Conservation (phyloP, 176 grass and related monocot species). For the Phyllostachys edulis region DNA sequence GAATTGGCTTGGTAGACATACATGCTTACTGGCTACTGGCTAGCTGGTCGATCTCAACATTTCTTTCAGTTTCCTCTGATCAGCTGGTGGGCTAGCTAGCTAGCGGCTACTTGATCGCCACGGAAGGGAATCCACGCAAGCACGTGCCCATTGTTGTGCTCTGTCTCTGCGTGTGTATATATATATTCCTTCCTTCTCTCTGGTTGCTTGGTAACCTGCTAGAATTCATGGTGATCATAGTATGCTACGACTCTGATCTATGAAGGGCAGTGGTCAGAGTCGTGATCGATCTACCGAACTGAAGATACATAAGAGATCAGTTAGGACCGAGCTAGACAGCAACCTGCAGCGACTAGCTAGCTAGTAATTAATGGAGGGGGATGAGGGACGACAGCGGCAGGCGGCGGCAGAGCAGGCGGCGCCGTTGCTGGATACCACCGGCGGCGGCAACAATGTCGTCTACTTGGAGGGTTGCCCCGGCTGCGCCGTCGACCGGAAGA, state of each 20-base stretch:
- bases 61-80: neutral
- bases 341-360: no score
- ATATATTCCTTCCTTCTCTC: no score
- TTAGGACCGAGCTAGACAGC: no score
- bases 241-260: no score
- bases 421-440: slow-evolving; percentile 31
- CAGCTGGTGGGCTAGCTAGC: no score
- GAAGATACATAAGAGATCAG: no score
- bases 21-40: neutral
- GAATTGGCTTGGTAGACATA: neutral
- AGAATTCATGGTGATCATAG: no score
- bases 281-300: no score
- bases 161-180: no score
- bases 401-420: neutral
- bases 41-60: neutral
- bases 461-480: slow-evolving; percentile 44
- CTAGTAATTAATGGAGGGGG: neutral
- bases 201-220: no score
- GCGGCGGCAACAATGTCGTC: neutral
- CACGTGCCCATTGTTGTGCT: neutral
- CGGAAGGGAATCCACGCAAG: neutral
- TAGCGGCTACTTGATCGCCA: neutral
- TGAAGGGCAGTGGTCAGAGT: no score
- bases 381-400: neutral
- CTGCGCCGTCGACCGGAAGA: slow-evolving; percentile 43